These are phyloP conservation scores for Yamadazyma friedrichii DNA, from an alignment of 1,139 yeast species.

Conservation along the genomic window DNA sequence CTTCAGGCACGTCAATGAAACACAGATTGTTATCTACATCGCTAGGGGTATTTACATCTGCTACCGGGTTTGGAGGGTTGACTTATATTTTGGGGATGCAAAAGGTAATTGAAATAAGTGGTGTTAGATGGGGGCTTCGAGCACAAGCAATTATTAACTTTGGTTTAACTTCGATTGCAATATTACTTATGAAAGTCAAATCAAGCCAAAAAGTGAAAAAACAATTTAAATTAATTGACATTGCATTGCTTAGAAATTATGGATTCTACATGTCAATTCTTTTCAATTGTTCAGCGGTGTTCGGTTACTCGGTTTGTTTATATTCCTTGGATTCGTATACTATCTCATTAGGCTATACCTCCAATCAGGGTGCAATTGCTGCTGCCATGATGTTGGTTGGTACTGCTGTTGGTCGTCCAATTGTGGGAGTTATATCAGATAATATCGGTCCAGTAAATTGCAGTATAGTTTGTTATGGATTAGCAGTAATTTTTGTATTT, in stretches of 20 bases:
- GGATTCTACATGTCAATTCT: conserved; percentile 29
- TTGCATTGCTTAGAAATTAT: conserved; percentile 11
- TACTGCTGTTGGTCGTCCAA: conserved; percentile 34
- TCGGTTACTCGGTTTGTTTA: conserved; percentile 37
- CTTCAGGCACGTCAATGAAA: conserved; percentile 19
- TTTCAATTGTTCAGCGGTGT: conserved; percentile 33
- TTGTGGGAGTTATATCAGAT: conserved; percentile 49
- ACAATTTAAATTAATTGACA: conserved; percentile 12
- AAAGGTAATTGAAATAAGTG: conserved; percentile 19
- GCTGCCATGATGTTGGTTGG: conserved; percentile 51
- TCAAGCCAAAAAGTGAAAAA: conserved; percentile 19
- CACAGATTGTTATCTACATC: conserved; percentile 38
- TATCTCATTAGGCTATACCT: conserved; percentile 25
- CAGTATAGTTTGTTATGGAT: conserved; percentile 28
- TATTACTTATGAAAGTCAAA: conserved; percentile 16
- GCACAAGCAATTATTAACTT: conserved; percentile 29
- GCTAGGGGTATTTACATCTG: conserved; percentile 40
- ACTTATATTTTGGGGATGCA: conserved; percentile 31
- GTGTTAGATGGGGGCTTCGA: conserved; percentile 44
- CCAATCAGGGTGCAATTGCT: conserved; percentile 46
- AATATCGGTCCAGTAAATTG: conserved; percentile 45
- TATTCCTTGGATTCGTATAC: conserved; percentile 34
- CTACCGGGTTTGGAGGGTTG: conserved; percentile 39
- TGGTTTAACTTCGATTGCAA: conserved; percentile 25
- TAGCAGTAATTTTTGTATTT: conserved; percentile 37